Percentiles rank a stretch among this genome's conserved stretches.
phyloP scores from a whole-genome alignment of 305 asterid genomes.

The Fraxinus xanthoxyloides region DNA sequence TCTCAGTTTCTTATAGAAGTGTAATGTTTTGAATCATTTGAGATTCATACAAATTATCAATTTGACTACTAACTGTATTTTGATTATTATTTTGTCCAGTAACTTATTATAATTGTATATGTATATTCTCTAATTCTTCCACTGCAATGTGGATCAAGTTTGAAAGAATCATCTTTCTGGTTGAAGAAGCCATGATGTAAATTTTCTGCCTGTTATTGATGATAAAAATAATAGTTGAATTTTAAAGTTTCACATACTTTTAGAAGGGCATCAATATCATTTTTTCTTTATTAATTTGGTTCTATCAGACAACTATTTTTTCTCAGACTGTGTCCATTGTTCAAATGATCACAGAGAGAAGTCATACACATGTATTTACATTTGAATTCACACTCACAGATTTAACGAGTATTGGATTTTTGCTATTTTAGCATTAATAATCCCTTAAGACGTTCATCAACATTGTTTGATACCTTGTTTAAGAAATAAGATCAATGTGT shows the following conservation, averaged over 20 bases:
- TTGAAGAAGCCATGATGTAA: neutral
- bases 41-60: neutral
- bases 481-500: neutral
- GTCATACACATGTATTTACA: neutral
- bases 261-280: neutral
- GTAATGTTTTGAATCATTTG: neutral
- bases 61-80: neutral
- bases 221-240: neutral
- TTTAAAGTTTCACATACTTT: neutral
- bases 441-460: neutral
- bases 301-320: neutral
- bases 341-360: neutral
- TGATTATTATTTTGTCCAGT: neutral
- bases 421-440: neutral
- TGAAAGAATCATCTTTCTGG: neutral
- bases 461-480: neutral
- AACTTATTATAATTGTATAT: neutral
- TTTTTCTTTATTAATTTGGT: neutral
- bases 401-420: neutral
- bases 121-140: neutral
- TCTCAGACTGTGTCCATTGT: neutral
- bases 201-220: neutral
- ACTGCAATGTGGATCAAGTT: neutral
- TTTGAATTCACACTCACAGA: neutral
- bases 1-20: conserved; percentile 4